A percentile compares a stretch with the other conserved stretches of the same genome.
These are phyloP conservation scores for Croton setiger DNA, from an alignment of 441 rosid species.

Conservation along the genomic window DNA sequence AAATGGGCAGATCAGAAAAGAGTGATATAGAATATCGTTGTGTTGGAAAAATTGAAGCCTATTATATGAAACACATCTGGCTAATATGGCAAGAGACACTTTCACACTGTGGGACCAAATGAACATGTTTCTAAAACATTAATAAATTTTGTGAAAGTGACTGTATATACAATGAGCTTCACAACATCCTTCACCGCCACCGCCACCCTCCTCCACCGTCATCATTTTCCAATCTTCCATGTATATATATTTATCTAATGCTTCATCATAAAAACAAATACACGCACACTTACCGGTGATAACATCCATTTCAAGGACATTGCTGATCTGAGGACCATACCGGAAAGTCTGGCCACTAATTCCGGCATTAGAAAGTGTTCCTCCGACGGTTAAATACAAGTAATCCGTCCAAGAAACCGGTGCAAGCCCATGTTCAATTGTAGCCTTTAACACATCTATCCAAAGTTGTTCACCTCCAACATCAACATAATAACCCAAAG, in stretches of 20 bases:
- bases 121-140: conserved; percentile 2
- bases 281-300: conserved; percentile 55
- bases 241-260: neutral
- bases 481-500: conserved; percentile 51
- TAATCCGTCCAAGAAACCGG: conserved; percentile 90
- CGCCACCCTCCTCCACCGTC: neutral
- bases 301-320: conserved; percentile 78
- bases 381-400: conserved; percentile 80
- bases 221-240: neutral
- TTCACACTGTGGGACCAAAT: conserved; percentile 23
- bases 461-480: conserved; percentile 80
- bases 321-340: conserved; percentile 88
- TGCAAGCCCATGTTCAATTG: conserved; percentile 55
- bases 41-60: neutral
- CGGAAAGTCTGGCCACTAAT: conserved; percentile 85
- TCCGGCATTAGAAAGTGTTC: conserved; percentile 94
- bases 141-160: conserved; percentile 13
- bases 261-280: neutral
- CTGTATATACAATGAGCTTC: neutral
- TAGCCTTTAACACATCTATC: conserved; percentile 64
- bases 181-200: conserved; percentile 7
- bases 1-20: neutral
- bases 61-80: neutral
- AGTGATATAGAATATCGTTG: neutral
- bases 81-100: neutral